Evolutionary conservation across 2,329 filamentous ascomycete species (phyloP).

Genomic region (Fusarium decemcellulare): DNA sequence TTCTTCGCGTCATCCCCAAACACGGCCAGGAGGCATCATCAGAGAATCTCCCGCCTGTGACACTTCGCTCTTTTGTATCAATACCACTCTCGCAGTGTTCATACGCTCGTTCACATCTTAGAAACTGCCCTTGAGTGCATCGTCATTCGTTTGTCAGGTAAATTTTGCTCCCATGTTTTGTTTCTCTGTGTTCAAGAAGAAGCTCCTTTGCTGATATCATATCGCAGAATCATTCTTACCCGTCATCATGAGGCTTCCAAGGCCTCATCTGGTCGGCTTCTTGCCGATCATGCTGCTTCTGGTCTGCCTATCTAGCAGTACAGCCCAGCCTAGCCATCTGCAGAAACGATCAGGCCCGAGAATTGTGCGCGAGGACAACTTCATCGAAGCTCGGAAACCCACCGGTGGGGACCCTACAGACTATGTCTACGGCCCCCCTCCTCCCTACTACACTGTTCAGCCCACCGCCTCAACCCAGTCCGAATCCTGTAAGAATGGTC

Average conservation of each 20-base stretch:
- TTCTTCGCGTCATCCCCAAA: conserved; percentile 15
- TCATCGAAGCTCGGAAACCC: conserved; percentile 22
- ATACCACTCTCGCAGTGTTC: conserved; percentile 11
- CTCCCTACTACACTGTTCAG: conserved; percentile 40
- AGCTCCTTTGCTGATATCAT: conserved; percentile 10
- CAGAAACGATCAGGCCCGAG: conserved; percentile 2
- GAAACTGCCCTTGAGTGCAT: conserved; percentile 3
- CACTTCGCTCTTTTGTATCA: conserved; percentile 27
- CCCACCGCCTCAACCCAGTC: conserved; percentile 10
- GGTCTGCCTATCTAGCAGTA: conserved; percentile 30
- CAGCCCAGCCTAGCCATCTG: conserved; percentile 15
- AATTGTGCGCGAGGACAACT: conserved; percentile 20
- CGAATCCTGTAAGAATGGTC: conserved; percentile 26
- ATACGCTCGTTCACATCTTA: conserved; percentile 18
- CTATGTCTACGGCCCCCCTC: conserved; percentile 40
- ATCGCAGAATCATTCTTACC: conserved; percentile 10
- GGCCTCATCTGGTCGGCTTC: conserved; percentile 49
- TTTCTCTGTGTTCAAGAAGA: not conserved
- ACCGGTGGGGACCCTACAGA: conserved; percentile 24
- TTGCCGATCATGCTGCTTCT: conserved; percentile 49
- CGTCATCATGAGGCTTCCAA: conserved; percentile 55
- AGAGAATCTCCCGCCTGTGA: conserved; percentile 1
- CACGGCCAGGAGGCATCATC: conserved; percentile 14
- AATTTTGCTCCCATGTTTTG: not conserved
- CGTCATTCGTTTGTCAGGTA: conserved; percentile 12